Conservation (phyloP, 208 protist species). For the Acanthamoeba healyi region DNA sequence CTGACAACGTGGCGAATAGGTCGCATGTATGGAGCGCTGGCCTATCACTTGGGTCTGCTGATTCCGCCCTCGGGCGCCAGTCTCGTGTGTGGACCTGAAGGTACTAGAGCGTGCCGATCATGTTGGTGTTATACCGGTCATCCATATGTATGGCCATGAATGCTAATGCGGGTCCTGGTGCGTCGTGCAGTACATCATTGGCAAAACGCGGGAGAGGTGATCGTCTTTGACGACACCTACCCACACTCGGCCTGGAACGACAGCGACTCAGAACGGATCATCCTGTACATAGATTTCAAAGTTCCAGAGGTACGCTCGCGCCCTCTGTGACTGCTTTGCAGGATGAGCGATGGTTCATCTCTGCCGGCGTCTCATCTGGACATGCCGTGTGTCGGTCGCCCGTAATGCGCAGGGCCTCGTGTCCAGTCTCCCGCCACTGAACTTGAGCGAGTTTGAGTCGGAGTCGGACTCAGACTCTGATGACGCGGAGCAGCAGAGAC, state of each 20-base stretch:
- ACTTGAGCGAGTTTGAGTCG: neutral
- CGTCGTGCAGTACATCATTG: slow-evolving; percentile 53
- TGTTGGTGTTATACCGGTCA: too few relatives aligned
- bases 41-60: slow-evolving; percentile 73
- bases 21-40: slow-evolving; percentile 59
- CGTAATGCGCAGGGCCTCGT: too few relatives aligned
- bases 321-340: neutral
- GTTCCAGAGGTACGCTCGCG: slow-evolving; percentile 65
- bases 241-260: slow-evolving; percentile 75
- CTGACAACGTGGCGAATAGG: too few relatives aligned
- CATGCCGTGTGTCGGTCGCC: too few relatives aligned
- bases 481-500: neutral
- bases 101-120: neutral
- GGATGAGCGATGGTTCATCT: too few relatives aligned
- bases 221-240: slow-evolving; percentile 72
- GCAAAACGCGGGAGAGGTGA: slow-evolving; percentile 66
- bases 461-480: neutral
- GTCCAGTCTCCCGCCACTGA: neutral
- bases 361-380: too few relatives aligned
- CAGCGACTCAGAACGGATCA: slow-evolving; percentile 66
- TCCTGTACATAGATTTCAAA: slow-evolving; percentile 76
- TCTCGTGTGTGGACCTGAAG: slow-evolving; percentile 67
- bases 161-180: too few relatives aligned
- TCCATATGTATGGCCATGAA: too few relatives aligned
- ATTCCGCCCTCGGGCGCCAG: slow-evolving; percentile 45